phyloP scores from a whole-genome alignment of 73 alveolate species.

The Tetrahymena borealis region DNA sequence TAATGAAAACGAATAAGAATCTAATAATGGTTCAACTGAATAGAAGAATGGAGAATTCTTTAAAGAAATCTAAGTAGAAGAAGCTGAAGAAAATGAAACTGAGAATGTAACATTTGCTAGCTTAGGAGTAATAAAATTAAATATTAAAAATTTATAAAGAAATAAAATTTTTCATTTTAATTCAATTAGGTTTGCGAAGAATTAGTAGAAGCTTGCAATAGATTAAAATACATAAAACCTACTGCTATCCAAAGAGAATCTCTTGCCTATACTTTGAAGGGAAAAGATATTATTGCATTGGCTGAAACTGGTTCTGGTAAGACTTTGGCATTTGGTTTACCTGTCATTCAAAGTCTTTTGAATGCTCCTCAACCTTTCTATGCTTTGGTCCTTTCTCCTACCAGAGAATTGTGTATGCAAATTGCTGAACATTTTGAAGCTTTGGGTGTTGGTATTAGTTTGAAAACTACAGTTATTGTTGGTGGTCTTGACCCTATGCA shows the following conservation, averaged over 20 bases:
- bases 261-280: slow-evolving; percentile 78
- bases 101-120: background rate
- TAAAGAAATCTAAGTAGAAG: background rate
- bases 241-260: slow-evolving; percentile 84
- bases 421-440: slow-evolving; percentile 86
- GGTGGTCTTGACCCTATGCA: slow-evolving; percentile 96
- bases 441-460: slow-evolving; percentile 80
- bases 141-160: background rate
- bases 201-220: slow-evolving; percentile 70
- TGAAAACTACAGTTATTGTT: slow-evolving; percentile 87
- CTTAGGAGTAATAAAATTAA: background rate
- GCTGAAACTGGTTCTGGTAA: slow-evolving; percentile 98
- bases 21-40: background rate
- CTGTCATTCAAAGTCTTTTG: slow-evolving; percentile 72
- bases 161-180: background rate
- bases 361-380: slow-evolving; percentile 79
- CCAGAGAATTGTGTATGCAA: slow-evolving; percentile 93
- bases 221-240: slow-evolving; percentile 74
- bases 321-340: slow-evolving; percentile 90
- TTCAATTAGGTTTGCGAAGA: slow-evolving; percentile 67
- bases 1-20: background rate
- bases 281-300: slow-evolving; percentile 87
- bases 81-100: background rate
- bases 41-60: background rate
- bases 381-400: slow-evolving; percentile 91